Evolutionary conservation across 176 grass and related monocot species (phyloP), one percentile per base, ranked within the genome.

Genomic region (Paspalum notatum): DNA sequence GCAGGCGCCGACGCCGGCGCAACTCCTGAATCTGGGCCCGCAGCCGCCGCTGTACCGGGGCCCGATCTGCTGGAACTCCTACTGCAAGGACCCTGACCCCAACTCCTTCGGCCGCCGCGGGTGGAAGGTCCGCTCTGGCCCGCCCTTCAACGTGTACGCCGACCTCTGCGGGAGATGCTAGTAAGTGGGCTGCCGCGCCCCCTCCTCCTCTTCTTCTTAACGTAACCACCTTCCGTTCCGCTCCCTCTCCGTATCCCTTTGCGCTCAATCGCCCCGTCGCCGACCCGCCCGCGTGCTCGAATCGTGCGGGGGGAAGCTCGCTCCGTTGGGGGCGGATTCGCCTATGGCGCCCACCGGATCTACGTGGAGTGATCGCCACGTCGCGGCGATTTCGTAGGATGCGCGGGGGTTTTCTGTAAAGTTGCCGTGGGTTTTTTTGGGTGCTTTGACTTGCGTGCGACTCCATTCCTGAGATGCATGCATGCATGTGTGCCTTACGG

Each of bases 121-220:
- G 0, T 99, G 97, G 97, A 79, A 89, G 15, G 90, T 99, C 32
- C 90, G 97, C 63, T 83, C 82, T 9, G 91, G 89, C 38, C 77
- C 77, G 21, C 77, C 63, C 77, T 68, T 44, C 63, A 12, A 48
- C 62, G 77, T 88, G 8, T 91, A 41, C 86, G 97, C 97, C 46
- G 97, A 95, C 59, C 91, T 99, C 62, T 99, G 97, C 76, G 97
- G 92, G 42, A 89, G 91, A 74, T 99, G 97, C 90, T 91, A 87
- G 97, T 99, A 93, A 70, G 93, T 83, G 32, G 2, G 32, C 32
- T 32, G 32, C 73, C 83, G 20, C 80, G 57, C 54, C 76, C 67
- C 82, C n/a, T n/a, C n/a, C n/a, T n/a, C n/a, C n/a, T n/a, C n/a
- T n/a, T 65, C 63, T 58, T 32, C 32, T 32, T 32, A 32, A 32